Conservation (phyloP, 2,329 filamentous ascomycete genomes). For the Ceratocystis cubensis region DNA sequence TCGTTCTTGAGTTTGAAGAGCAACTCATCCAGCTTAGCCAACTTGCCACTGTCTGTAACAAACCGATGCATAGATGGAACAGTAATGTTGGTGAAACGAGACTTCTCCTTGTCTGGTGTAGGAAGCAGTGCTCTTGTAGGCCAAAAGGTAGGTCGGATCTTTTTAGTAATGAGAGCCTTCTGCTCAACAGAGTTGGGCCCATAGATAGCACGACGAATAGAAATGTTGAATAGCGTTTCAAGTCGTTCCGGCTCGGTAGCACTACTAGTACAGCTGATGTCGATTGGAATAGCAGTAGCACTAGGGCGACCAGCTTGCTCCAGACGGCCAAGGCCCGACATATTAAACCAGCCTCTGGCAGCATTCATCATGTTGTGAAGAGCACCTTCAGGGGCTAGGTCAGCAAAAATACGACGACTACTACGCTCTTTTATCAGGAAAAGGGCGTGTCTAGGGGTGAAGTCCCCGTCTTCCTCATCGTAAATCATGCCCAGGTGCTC, state of each 20-base stretch:
- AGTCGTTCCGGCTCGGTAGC: slow-evolving; percentile 45
- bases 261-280: slow-evolving; percentile 62
- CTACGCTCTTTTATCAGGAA: slow-evolving; percentile 66
- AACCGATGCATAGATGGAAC: slow-evolving; percentile 96
- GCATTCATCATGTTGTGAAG: slow-evolving; percentile 71
- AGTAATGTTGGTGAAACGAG: slow-evolving; percentile 76
- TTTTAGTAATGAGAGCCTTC: slow-evolving; percentile 58
- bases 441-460: slow-evolving; percentile 61
- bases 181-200: slow-evolving; percentile 55
- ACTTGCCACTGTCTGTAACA: slow-evolving; percentile 93
- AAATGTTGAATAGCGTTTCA: slow-evolving; percentile 54
- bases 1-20: slow-evolving; percentile 83
- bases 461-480: slow-evolving; percentile 53
- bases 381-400: slow-evolving; percentile 59
- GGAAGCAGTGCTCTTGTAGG: slow-evolving; percentile 59
- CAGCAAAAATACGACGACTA: slow-evolving; percentile 52
- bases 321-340: slow-evolving; percentile 61
- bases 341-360: slow-evolving; percentile 49
- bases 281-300: slow-evolving; percentile 74
- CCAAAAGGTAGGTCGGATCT: slow-evolving; percentile 52
- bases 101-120: slow-evolving; percentile 64
- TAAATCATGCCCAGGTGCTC: slow-evolving; percentile 57
- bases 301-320: slow-evolving; percentile 71
- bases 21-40: slow-evolving; percentile 78
- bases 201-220: slow-evolving; percentile 63